These are phyloP conservation scores for Dryadomyces sulphureus DNA, from an alignment of 2,329 filamentous ascomycete species.

Conservation along the genomic window DNA sequence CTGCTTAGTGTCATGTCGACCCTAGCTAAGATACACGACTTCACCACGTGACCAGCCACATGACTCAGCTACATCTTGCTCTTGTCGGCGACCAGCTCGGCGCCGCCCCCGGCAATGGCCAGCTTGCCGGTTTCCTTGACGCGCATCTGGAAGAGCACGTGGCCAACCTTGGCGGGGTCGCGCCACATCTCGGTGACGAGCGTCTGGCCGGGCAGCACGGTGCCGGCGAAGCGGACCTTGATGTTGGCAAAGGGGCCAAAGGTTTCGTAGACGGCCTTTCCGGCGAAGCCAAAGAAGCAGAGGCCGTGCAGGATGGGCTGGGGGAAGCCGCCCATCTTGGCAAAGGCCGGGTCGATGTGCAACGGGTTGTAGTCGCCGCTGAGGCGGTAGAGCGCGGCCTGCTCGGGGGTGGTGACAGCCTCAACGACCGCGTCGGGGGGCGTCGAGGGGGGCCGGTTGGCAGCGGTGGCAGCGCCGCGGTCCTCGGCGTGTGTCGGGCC, in stretches of 20 bases:
- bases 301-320: constrained; percentile 91
- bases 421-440: constrained; percentile 70
- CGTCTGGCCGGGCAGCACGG: constrained; percentile 78
- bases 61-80: constrained; percentile 14
- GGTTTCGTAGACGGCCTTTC: constrained; percentile 75
- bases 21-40: too few species aligned
- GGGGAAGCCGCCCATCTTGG: constrained; percentile 91
- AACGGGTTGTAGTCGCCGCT: constrained; percentile 94
- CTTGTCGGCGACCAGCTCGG: constrained; percentile 40
- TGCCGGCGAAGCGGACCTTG: constrained; percentile 81
- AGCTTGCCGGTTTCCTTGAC: constrained; percentile 89
- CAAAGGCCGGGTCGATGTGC: constrained; percentile 88
- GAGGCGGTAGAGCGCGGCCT: constrained; percentile 84
- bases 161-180: constrained; percentile 45
- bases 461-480: constrained; percentile 64
- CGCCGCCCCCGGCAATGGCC: constrained; percentile 68
- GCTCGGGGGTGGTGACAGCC: constrained; percentile 74
- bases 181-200: constrained; percentile 91
- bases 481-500: constrained; percentile 64
- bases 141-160: constrained; percentile 68
- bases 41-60: background rate
- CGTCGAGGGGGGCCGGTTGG: constrained; percentile 61
- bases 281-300: constrained; percentile 82
- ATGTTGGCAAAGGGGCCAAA: constrained; percentile 80
- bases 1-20: too few species aligned